Evolutionary conservation across 129 eudicot species (phyloP), one percentile per base, ranked within the genome.

Genomic region (Heracleum sosnowskyi): DNA sequence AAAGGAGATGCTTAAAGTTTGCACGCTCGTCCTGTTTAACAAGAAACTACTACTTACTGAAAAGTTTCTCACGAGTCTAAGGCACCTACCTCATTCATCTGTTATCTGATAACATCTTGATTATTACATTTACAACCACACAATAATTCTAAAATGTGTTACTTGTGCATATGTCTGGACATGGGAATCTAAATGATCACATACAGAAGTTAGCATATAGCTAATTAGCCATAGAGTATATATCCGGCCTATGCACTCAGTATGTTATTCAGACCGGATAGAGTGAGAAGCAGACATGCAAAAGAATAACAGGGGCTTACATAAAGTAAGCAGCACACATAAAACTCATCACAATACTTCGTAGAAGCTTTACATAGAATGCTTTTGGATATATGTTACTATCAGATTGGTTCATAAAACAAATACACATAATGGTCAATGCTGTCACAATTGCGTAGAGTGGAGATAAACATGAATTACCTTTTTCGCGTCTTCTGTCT

Each of bases 401-500:
- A 4, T 5, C 63, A 8, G 1, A 44, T 41, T 20, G 10, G 74
- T 24, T 60, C n/a, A 12, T 53, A 66, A 16, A 70, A 39, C 73
- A 47, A 63, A 13, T 53, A 42, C 26, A 88, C 99, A 34, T 24
- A 57, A 41, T 53, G 45, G 17, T 35, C 12, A 36, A 37, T 29
- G 46, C 31, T 42, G 39, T 18, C 12, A 41, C n/a, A 77, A 49
- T 60, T 60, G 68, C 26, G 33, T 11, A n/a, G 68, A 70, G 46
- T 40, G 44, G 73, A 55, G 68, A 73, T 36, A 34, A n/a, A 7
- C 40, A 69, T 22, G 20, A 37, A 34, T 76, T 84, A 88, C 99
- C 97, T 89, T 90, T 62, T 81, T 87, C 74, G 97, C 93, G 84
- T 95, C 99, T 86, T 90, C 99, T 9, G 91, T 84, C 82, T 87